phyloP scores from a whole-genome alignment of 2,329 filamentous ascomycete genomes.

The Penicillium sp. region DNA sequence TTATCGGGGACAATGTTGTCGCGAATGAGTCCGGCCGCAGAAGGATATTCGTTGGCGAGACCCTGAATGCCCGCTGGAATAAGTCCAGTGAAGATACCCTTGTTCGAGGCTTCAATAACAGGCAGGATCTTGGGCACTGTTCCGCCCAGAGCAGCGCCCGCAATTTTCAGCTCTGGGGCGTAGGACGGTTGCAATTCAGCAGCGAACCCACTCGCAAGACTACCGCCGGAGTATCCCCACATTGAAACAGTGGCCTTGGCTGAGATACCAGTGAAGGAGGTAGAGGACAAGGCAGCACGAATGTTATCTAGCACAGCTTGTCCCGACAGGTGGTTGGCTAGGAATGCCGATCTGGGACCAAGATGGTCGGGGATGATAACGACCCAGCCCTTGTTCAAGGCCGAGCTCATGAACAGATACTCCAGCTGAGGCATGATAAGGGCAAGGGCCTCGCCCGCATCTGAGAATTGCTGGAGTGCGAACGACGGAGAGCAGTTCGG shows the following conservation, averaged over 20 bases:
- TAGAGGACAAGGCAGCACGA: conserved; percentile 45
- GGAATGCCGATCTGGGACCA: conserved; percentile 50
- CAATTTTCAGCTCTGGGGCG: conserved; percentile 38
- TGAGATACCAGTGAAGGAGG: conserved; percentile 36
- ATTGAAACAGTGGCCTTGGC: conserved; percentile 45
- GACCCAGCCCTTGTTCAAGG: conserved; percentile 52
- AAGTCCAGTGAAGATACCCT: conserved; percentile 40
- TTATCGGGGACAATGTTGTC: conserved; percentile 25
- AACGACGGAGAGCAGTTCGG: conserved; percentile 36
- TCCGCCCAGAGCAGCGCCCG: conserved; percentile 57
- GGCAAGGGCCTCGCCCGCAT: conserved; percentile 38
- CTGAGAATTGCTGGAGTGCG: conserved; percentile 39
- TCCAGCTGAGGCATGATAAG: conserved; percentile 39
- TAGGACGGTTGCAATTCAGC: conserved; percentile 24
- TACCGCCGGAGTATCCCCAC: conserved; percentile 64
- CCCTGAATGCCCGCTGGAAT: conserved; percentile 38
- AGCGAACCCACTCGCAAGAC: conserved; percentile 37
- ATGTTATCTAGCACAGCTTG: conserved; percentile 52
- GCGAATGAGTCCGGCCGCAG: conserved; percentile 22
- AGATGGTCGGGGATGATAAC: conserved; percentile 56
- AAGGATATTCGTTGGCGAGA: conserved; percentile 33
- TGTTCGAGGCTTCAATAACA: conserved; percentile 43
- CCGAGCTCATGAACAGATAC: conserved; percentile 38
- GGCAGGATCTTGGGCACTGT: conserved; percentile 48
- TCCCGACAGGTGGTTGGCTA: conserved; percentile 48